Conservation (phyloP, 2,329 filamentous ascomycete genomes). For the Alternaria rosae region DNA sequence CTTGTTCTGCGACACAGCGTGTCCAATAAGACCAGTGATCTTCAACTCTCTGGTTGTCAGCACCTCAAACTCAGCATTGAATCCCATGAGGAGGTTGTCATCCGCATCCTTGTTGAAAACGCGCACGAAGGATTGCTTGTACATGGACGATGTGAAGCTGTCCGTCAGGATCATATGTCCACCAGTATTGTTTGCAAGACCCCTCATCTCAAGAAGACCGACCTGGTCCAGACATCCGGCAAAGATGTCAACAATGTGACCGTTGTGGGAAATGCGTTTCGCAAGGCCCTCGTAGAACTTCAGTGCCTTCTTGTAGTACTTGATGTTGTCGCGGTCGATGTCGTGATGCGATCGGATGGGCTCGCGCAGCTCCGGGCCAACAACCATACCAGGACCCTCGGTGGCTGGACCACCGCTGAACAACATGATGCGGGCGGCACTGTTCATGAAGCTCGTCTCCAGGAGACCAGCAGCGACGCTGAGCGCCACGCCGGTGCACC, state of each 20-base stretch:
- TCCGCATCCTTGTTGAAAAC: conserved; percentile 97
- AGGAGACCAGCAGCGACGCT: conserved; percentile 92
- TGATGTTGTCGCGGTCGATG: conserved; percentile 98
- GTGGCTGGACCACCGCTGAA: conserved; percentile 95
- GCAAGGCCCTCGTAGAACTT: conserved; percentile 98
- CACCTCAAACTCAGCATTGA: conserved; percentile 95
- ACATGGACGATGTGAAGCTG: conserved; percentile 98
- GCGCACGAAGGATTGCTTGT: conserved; percentile 97
- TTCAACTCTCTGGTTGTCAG: conserved; percentile 98
- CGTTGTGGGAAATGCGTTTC: conserved; percentile 94
- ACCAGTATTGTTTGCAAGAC: conserved; percentile 91
- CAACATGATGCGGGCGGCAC: conserved; percentile 94
- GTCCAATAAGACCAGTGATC: conserved; percentile 95
- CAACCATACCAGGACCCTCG: conserved; percentile 95
- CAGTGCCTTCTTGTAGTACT: conserved; percentile 98
- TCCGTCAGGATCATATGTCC: conserved; percentile 98
- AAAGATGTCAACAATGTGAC: conserved; percentile 97
- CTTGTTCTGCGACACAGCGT: conserved; percentile 96
- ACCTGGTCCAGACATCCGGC: conserved; percentile 97
- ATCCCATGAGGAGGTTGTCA: conserved; percentile 96
- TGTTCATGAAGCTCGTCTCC: conserved; percentile 94
- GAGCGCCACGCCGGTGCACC: conserved; percentile 95
- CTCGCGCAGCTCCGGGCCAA: conserved; percentile 92
- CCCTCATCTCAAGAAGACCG: conserved; percentile 97
- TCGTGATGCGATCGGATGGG: conserved; percentile 98